These are phyloP conservation scores for Gomphus bonarii DNA, from an alignment of 1,284 basidiomycete genomes.

Conservation along the genomic window DNA sequence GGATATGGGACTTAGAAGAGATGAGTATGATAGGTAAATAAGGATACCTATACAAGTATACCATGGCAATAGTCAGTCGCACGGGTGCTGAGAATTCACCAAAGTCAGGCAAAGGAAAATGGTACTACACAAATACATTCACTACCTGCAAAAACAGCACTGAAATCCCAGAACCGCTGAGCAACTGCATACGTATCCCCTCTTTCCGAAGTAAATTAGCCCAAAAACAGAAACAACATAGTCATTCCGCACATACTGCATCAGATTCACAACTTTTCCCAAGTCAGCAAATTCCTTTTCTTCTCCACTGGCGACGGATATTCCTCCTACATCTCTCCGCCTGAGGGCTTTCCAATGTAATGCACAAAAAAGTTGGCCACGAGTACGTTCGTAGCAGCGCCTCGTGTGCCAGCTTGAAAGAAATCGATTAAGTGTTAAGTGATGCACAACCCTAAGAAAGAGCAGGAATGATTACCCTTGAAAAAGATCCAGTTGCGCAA, in stretches of 20 bases:
- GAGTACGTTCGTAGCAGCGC: slow-evolving; percentile 55
- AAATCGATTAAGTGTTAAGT: not conserved
- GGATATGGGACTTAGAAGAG: not conserved
- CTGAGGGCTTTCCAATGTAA: slow-evolving; percentile 62
- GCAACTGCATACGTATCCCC: slow-evolving; percentile 64
- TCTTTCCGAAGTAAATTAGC: slow-evolving; percentile 23
- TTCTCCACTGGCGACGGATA: slow-evolving; percentile 30
- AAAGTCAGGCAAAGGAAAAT: not conserved
- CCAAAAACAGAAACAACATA: not conserved
- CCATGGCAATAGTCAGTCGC: slow-evolving; percentile 60
- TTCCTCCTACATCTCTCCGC: slow-evolving; percentile 52
- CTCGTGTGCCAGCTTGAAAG: slow-evolving; percentile 45
- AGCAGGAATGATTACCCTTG: slow-evolving; percentile 19
- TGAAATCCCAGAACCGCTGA: slow-evolving; percentile 63
- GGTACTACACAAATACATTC: not conserved
- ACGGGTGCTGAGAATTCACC: slow-evolving; percentile 41
- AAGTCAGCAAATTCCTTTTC: slow-evolving; percentile 40
- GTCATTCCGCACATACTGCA: slow-evolving; percentile 41
- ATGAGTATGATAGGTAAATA: not conserved
- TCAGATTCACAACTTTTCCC: slow-evolving; percentile 63
- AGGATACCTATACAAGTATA: slow-evolving; percentile 58
- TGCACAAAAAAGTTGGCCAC: slow-evolving; percentile 59
- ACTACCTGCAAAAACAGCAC: slow-evolving; percentile 41
- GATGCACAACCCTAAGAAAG: not conserved
- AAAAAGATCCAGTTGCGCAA: slow-evolving; percentile 58